phyloP scores from a whole-genome alignment of 2,329 filamentous ascomycete species.

The Neonectria coccinea region DNA sequence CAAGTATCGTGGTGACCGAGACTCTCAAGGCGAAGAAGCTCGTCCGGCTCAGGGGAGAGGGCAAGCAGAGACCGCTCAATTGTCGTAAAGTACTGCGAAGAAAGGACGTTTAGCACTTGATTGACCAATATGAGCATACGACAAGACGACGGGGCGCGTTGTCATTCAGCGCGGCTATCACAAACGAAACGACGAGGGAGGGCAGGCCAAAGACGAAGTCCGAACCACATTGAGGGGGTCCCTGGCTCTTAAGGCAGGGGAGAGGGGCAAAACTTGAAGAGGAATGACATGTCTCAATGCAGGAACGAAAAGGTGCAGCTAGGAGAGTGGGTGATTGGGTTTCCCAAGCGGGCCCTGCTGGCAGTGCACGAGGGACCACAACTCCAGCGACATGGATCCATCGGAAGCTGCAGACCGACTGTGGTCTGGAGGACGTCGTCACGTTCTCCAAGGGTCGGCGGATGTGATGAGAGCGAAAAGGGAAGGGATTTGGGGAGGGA shows the following conservation, averaged over 20 bases:
- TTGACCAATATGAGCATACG: conserved; percentile 3
- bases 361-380: conserved; percentile 17
- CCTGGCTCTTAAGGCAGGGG: conserved; percentile 42
- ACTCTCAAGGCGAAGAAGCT: conserved; percentile 34
- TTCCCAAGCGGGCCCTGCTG: too few relatives aligned
- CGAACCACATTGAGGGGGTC: conserved; percentile 33
- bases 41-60: conserved; percentile 52
- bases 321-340: conserved; percentile 29
- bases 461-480: conserved; percentile 40
- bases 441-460: conserved; percentile 38
- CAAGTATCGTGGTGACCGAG: conserved; percentile 34
- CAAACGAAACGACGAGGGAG: conserved; percentile 20
- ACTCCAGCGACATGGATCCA: conserved; percentile 41
- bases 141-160: conserved; percentile 16
- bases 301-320: conserved; percentile 50
- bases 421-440: conserved; percentile 35
- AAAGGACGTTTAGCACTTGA: conserved; percentile 34
- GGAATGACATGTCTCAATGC: conserved; percentile 55
- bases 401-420: conserved; percentile 38
- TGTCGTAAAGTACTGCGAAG: conserved; percentile 75
- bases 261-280: conserved; percentile 44
- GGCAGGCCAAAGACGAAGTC: conserved; percentile 7
- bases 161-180: conserved; percentile 22
- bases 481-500: conserved; percentile 31
- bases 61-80: conserved; percentile 77